Conservation (phyloP, 176 grass and related monocot genomes). For the Coix lacrymajobi region DNA sequence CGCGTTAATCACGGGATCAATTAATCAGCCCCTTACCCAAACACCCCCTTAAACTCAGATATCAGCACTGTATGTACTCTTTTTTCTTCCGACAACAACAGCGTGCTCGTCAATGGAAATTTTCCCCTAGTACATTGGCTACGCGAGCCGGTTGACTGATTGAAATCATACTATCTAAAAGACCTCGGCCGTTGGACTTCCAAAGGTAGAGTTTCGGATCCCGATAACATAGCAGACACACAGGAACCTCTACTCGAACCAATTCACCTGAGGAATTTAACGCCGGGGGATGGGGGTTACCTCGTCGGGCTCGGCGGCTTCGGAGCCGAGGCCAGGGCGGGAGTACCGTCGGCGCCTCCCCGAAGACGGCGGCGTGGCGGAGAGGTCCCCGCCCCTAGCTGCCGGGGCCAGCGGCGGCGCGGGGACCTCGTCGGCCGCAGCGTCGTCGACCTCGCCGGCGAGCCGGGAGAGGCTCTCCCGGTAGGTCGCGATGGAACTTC, state of each 20-base stretch:
- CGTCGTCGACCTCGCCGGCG: constrained; percentile 78
- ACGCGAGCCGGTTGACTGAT: background rate
- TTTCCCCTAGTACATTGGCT: background rate
- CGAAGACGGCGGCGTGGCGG: constrained; percentile 17
- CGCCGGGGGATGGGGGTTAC: constrained; percentile 8
- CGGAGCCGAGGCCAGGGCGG: constrained; percentile 34
- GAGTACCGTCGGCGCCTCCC: constrained; percentile 40
- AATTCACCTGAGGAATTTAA: background rate
- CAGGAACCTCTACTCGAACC: background rate
- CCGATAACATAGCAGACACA: background rate
- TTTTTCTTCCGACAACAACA: background rate
- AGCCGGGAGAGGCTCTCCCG: constrained; percentile 85
- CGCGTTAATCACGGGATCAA: background rate
- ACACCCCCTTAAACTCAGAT: background rate
- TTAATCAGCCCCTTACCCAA: background rate
- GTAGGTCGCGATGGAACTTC: constrained; percentile 78
- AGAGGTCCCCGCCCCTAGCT: background rate
- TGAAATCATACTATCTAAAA: background rate
- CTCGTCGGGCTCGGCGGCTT: constrained; percentile 53
- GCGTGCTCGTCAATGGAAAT: background rate
- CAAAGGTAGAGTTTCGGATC: background rate
- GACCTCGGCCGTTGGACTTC: background rate
- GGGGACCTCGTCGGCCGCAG: constrained; percentile 49
- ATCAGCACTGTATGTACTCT: background rate
- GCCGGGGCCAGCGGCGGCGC: background rate